Percentiles rank a stretch among this genome's conserved stretches.
phyloP scores from a whole-genome alignment of 129 eudicot genomes.

The Helichrysum umbraculigerum region DNA sequence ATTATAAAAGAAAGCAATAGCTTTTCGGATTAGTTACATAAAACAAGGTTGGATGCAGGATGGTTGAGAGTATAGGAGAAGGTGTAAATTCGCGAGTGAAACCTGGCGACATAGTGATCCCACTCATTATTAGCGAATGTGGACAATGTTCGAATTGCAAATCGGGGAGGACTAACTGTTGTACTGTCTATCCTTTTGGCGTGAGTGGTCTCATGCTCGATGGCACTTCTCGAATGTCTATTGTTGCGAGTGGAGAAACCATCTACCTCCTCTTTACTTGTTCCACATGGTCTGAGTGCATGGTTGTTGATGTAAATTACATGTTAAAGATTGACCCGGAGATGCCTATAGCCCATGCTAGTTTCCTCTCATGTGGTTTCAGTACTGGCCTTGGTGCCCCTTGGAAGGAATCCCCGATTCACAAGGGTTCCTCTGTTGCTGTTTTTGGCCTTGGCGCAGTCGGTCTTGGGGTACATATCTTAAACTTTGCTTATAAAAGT shows the following conservation, averaged over 20 bases:
- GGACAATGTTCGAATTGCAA: constrained; percentile 52
- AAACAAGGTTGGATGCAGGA: constrained; percentile 20
- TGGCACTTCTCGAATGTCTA: constrained; percentile 57
- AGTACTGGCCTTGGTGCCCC: constrained; percentile 60
- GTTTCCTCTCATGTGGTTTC: constrained; percentile 64
- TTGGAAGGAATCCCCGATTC: constrained; percentile 40
- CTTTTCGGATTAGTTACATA: neutral
- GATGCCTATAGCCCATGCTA: constrained; percentile 44
- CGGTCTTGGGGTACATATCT: constrained; percentile 56
- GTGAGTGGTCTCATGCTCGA: constrained; percentile 49
- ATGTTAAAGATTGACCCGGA: constrained; percentile 49
- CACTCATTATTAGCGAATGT: constrained; percentile 55
- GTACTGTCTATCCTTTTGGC: constrained; percentile 35
- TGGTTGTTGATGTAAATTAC: constrained; percentile 41
- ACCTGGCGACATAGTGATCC: constrained; percentile 58
- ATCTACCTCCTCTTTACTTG: constrained; percentile 46
- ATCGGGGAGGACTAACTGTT: constrained; percentile 47
- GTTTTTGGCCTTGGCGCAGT: constrained; percentile 69
- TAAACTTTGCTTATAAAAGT: too few relatives aligned
- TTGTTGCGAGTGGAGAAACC: constrained; percentile 32
- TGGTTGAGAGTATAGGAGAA: constrained; percentile 57
- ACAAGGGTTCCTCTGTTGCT: constrained; percentile 52
- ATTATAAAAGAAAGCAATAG: too few relatives aligned
- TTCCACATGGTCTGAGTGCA: constrained; percentile 62
- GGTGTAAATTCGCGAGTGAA: constrained; percentile 30